Conservation (phyloP, 2,329 filamentous ascomycete genomes). For the Neoarthrinium moseri region DNA sequence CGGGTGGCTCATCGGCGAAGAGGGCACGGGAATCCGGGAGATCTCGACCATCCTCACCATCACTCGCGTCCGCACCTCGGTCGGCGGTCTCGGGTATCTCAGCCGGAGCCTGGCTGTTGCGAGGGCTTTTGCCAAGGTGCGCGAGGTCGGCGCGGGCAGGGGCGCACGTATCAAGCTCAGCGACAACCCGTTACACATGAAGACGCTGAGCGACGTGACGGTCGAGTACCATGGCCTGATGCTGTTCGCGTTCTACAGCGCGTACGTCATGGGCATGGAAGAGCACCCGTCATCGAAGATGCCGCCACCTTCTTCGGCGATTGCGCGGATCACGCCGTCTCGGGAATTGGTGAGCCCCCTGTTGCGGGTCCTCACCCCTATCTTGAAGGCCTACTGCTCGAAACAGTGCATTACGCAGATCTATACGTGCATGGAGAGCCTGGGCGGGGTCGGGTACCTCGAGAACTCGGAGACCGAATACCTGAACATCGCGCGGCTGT, state of each 20-base stretch:
- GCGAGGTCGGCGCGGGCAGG: conserved; percentile 36
- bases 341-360: conserved; percentile 28
- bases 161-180: conserved; percentile 32
- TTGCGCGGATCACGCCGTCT: conserved; percentile 11
- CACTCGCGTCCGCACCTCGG: conserved; percentile 45
- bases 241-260: conserved; percentile 25
- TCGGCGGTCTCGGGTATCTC: conserved; percentile 38
- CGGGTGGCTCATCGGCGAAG: conserved; percentile 53
- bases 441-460: conserved; percentile 67
- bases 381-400: conserved; percentile 59
- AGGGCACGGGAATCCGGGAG: conserved; percentile 57
- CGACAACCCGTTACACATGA: conserved; percentile 43
- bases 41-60: conserved; percentile 62
- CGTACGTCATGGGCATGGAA: conserved; percentile 40
- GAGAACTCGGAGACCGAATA: conserved; percentile 60
- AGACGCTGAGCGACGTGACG: conserved; percentile 42
- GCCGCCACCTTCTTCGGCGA: not conserved
- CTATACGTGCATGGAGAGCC: conserved; percentile 59
- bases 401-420: conserved; percentile 48
- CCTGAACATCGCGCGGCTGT: conserved; percentile 65
- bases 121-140: conserved; percentile 46
- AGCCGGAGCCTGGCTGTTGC: conserved; percentile 45
- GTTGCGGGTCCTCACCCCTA: conserved; percentile 56
- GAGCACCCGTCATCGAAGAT: conserved; percentile 13
- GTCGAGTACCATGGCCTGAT: conserved; percentile 40